These are phyloP conservation scores for Russula compacta DNA, from an alignment of 768 basidiomycete genomes.

Conservation along the genomic window DNA sequence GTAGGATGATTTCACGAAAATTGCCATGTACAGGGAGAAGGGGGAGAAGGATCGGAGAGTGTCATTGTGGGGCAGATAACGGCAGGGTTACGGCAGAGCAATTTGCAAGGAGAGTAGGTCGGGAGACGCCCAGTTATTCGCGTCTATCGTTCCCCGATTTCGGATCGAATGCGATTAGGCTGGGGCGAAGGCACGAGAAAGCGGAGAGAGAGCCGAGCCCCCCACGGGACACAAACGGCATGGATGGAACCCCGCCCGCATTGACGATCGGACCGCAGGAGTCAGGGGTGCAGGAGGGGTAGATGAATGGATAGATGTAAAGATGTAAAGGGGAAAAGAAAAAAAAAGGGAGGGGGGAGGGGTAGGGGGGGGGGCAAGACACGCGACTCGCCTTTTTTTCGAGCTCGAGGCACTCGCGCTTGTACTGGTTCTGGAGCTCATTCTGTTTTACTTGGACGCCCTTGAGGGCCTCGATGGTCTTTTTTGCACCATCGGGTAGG, in stretches of 20 bases:
- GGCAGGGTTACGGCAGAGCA: constrained; percentile 4
- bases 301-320: neutral
- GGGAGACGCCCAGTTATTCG: neutral
- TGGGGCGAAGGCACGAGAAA: neutral
- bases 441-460: constrained; percentile 89
- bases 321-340: neutral
- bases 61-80: neutral
- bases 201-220: neutral
- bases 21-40: neutral
- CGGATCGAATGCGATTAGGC: constrained; percentile 7
- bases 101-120: neutral
- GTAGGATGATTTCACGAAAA: neutral
- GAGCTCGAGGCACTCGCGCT: constrained; percentile 87
- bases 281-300: neutral
- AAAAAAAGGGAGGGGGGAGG: neutral
- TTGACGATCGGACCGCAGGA: neutral
- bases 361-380: neutral
- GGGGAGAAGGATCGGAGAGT: neutral
- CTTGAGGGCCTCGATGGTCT: constrained; percentile 84
- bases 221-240: neutral
- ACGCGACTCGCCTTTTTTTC: constrained; percentile 76
- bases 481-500: constrained; percentile 71
- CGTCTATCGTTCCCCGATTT: constrained; percentile 1
- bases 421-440: constrained; percentile 88
- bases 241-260: neutral